phyloP scores from a whole-genome alignment of 164 flowering plant genomes.

The Annona cherimola region DNA sequence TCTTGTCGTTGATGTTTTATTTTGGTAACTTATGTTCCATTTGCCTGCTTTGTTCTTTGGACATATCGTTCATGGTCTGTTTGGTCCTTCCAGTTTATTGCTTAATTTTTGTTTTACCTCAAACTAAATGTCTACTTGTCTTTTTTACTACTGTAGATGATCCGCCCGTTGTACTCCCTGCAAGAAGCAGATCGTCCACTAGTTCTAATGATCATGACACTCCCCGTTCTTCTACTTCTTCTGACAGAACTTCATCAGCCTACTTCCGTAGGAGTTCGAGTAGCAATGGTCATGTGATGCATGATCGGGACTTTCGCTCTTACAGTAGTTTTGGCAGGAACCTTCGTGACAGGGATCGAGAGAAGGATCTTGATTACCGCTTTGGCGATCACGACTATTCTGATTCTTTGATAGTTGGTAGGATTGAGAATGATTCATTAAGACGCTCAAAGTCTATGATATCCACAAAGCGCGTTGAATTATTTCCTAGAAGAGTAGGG shows the following conservation, averaged over 20 bases:
- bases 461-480: constrained; percentile 49
- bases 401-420: constrained; percentile 35
- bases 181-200: constrained; percentile 42
- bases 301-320: constrained; percentile 34
- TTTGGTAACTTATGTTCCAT: too few species aligned
- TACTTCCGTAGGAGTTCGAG: constrained; percentile 55
- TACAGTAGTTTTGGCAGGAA: constrained; percentile 71
- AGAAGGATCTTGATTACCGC: constrained; percentile 25
- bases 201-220: constrained; percentile 41
- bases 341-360: constrained; percentile 68
- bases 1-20: too few species aligned
- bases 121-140: not conserved
- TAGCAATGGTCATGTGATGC: constrained; percentile 59
- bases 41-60: too few species aligned
- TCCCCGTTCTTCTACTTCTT: constrained; percentile 34
- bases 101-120: not conserved
- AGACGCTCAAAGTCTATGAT: constrained; percentile 60
- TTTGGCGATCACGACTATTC: constrained; percentile 35
- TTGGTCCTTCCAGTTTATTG: too few species aligned
- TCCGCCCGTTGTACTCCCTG: constrained; percentile 21
- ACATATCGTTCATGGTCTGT: too few species aligned
- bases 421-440: constrained; percentile 44
- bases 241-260: constrained; percentile 49
- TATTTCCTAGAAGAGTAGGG: constrained; percentile 28
- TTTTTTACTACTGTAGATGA: constrained; percentile 34